A percentile compares a stretch with the other conserved stretches of the same genome.
phyloP scores from a whole-genome alignment of 495 filamentous ascomycete genomes.

The Neurospora intermedia region DNA sequence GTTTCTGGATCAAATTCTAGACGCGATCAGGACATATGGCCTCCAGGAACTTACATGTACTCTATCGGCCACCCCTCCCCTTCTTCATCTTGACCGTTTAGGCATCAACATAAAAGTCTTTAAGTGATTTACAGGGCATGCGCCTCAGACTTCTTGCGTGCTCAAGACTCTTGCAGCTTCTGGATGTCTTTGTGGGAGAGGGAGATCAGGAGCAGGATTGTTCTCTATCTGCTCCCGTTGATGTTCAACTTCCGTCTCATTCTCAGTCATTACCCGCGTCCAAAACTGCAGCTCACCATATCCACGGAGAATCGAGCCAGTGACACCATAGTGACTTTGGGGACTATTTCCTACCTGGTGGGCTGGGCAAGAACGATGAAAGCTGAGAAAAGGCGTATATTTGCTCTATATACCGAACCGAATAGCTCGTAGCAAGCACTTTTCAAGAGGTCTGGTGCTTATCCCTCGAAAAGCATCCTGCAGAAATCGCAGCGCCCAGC shows the following conservation, averaged over 20 bases:
- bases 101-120: constrained; percentile 49
- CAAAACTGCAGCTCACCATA: background rate
- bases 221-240: background rate
- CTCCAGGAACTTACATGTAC: constrained; percentile 8
- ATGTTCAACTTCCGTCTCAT: background rate
- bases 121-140: constrained; percentile 80
- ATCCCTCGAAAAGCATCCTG: background rate
- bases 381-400: background rate
- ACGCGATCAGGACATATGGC: background rate
- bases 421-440: background rate
- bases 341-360: background rate
- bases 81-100: constrained; percentile 53
- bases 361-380: background rate
- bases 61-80: constrained; percentile 66
- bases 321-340: background rate
- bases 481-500: background rate
- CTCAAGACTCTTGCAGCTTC: constrained; percentile 80
- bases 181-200: constrained; percentile 93
- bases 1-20: too few relatives aligned
- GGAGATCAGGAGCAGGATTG: constrained; percentile 19
- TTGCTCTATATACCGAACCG: background rate
- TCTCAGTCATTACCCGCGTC: background rate
- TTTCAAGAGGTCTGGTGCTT: background rate
- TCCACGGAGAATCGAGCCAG: background rate
- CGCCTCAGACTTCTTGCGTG: constrained; percentile 70